Percentiles rank a stretch among this genome's conserved stretches.
Evolutionary conservation across 2,329 filamentous ascomycete species (phyloP).

Genomic region (Acephala macrosclerotiorum): DNA sequence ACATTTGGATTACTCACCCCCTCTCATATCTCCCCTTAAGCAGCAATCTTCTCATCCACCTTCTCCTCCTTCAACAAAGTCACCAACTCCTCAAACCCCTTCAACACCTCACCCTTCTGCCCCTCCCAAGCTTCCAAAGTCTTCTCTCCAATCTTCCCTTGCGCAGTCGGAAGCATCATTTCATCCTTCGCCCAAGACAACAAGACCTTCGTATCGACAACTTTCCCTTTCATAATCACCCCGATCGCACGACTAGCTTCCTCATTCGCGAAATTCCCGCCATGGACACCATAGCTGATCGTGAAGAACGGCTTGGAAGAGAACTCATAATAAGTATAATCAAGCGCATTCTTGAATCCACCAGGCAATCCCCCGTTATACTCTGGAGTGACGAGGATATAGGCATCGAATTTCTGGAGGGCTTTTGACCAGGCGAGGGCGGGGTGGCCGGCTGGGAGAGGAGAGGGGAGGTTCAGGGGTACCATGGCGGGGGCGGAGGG

Average conservation of each 20-base stretch:
- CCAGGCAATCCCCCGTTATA: slow-evolving; percentile 55
- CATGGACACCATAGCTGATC: slow-evolving; percentile 53
- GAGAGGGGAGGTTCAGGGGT: slow-evolving; percentile 1
- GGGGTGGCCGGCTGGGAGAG: neutral
- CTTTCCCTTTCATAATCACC: slow-evolving; percentile 45
- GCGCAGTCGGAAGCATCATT: neutral
- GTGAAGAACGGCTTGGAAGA: slow-evolving; percentile 51
- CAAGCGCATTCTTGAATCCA: slow-evolving; percentile 54
- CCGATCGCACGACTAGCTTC: slow-evolving; percentile 45
- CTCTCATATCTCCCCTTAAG: neutral
- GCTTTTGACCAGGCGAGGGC: slow-evolving; percentile 44
- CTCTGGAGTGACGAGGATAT: slow-evolving; percentile 51
- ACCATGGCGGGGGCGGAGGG: neutral
- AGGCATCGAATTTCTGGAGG: slow-evolving; percentile 46
- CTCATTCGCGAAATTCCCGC: slow-evolving; percentile 46
- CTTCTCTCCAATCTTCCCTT: neutral
- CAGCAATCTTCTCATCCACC: neutral
- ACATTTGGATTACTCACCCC: no score
- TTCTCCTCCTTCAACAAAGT: slow-evolving; percentile 3
- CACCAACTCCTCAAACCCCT: slow-evolving; percentile 16
- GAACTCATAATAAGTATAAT: slow-evolving; percentile 56
- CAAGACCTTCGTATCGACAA: slow-evolving; percentile 41
- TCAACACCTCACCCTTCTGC: neutral
- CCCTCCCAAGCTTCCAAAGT: slow-evolving; percentile 5
- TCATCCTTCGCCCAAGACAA: slow-evolving; percentile 42